A percentile compares a stretch with the other conserved stretches of the same genome.
Evolutionary conservation across 257 asterid species (phyloP).

Genomic region (Solanum sejunctum): DNA sequence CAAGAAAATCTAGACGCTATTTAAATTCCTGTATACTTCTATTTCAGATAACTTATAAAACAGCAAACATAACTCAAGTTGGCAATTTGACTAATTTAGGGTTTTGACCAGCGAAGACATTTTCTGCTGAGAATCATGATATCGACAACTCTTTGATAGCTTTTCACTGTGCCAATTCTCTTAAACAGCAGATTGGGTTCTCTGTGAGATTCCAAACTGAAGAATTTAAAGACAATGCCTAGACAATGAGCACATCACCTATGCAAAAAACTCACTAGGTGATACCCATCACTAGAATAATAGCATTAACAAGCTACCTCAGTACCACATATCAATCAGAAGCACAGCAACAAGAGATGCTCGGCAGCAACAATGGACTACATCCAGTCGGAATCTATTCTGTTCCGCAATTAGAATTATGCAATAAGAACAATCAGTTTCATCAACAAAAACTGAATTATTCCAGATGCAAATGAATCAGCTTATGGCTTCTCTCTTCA

Average conservation of each 20-base stretch:
- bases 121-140: neutral
- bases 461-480: neutral
- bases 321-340: neutral
- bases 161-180: neutral
- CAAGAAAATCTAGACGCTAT: neutral
- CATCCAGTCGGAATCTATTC: neutral
- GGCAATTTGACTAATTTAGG: neutral
- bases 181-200: neutral
- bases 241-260: neutral
- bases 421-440: neutral
- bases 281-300: neutral
- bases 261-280: neutral
- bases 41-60: neutral
- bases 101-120: neutral
- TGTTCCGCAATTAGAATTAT: neutral
- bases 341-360: neutral
- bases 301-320: neutral
- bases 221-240: neutral
- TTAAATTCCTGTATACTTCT: neutral
- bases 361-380: neutral
- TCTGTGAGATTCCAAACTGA: neutral
- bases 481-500: neutral
- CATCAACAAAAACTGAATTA: neutral
- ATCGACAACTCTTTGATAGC: neutral
- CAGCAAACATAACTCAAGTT: neutral